Conservation (phyloP, 805 yeast species). For the Metahyphopichia silvanorum region DNA sequence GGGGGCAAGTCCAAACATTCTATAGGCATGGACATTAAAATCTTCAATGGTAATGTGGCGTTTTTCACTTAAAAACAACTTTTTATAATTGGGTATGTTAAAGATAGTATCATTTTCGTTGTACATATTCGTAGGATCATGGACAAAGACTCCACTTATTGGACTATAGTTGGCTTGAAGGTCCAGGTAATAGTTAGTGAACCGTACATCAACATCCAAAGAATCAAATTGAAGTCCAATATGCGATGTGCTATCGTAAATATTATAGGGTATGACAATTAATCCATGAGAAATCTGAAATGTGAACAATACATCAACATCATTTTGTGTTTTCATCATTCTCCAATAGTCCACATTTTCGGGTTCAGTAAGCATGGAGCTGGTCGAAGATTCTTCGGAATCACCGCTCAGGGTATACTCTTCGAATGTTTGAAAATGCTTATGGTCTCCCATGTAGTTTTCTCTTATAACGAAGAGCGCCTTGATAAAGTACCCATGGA, state of each 20-base stretch:
- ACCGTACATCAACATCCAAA: slow-evolving; percentile 76
- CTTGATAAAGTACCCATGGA: slow-evolving; percentile 76
- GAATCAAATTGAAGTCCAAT: slow-evolving; percentile 60
- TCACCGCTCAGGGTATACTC: slow-evolving; percentile 46
- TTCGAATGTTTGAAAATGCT: slow-evolving; percentile 81
- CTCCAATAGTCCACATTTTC: slow-evolving; percentile 30
- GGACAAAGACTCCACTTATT: slow-evolving; percentile 34
- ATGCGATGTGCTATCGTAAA: slow-evolving; percentile 64
- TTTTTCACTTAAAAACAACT: slow-evolving; percentile 4
- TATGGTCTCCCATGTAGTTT: slow-evolving; percentile 85
- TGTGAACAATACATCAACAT: slow-evolving; percentile 71
- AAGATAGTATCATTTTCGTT: slow-evolving; percentile 19
- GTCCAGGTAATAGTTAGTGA: slow-evolving; percentile 92
- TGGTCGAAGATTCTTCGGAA: background rate
- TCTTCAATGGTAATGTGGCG: slow-evolving; percentile 58
- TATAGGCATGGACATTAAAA: slow-evolving; percentile 72
- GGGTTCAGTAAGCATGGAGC: background rate
- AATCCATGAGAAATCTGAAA: slow-evolving; percentile 71
- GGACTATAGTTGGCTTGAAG: slow-evolving; percentile 73
- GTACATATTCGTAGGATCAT: slow-evolving; percentile 21
- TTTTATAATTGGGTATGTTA: slow-evolving; percentile 20
- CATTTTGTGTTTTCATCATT: slow-evolving; percentile 56
- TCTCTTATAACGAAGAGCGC: slow-evolving; percentile 75
- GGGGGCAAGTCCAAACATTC: slow-evolving; percentile 93
- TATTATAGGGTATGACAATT: slow-evolving; percentile 65